These are phyloP conservation scores for Maudiozyma turicensis DNA, from an alignment of 805 yeast genomes.

Conservation along the genomic window DNA sequence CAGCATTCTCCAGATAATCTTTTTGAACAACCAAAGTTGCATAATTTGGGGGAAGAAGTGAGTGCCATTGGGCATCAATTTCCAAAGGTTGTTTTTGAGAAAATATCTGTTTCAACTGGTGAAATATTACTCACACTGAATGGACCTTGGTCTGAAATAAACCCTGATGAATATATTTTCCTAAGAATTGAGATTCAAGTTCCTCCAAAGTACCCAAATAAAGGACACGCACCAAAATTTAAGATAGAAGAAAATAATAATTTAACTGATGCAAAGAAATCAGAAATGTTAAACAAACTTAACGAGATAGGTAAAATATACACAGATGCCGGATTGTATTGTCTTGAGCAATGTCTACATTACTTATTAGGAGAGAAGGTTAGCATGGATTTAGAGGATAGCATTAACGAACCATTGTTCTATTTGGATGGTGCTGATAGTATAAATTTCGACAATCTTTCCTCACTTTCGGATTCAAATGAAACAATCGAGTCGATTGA, in stretches of 20 bases:
- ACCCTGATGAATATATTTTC: slow-evolving; percentile 41
- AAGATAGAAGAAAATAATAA: slow-evolving; percentile 75
- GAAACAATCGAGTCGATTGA: slow-evolving; percentile 18
- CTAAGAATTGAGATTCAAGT: slow-evolving; percentile 61
- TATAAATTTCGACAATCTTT: slow-evolving; percentile 28
- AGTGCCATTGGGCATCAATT: slow-evolving; percentile 80
- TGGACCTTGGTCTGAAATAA: slow-evolving; percentile 58
- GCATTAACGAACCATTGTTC: slow-evolving; percentile 26
- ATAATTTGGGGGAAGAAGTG: slow-evolving; percentile 85
- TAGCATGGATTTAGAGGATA: slow-evolving; percentile 31
- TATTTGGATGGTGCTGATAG: slow-evolving; percentile 26
- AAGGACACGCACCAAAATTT: slow-evolving; percentile 42
- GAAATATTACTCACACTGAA: slow-evolving; percentile 62
- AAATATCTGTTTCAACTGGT: slow-evolving; percentile 82
- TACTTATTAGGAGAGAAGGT: slow-evolving; percentile 73
- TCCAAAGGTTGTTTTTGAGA: slow-evolving; percentile 78
- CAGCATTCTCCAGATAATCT: slow-evolving; percentile 31
- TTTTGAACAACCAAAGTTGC: slow-evolving; percentile 33
- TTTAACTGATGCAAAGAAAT: slow-evolving; percentile 38
- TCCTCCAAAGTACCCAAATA: slow-evolving; percentile 63
- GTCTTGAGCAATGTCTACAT: slow-evolving; percentile 73
- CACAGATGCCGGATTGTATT: slow-evolving; percentile 49
- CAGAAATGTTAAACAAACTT: slow-evolving; percentile 43
- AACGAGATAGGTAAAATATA: slow-evolving; percentile 47
- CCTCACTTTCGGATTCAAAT: slow-evolving; percentile 26